phyloP scores from a whole-genome alignment of 2,329 filamentous ascomycete species.

The Colletotrichum sp. region DNA sequence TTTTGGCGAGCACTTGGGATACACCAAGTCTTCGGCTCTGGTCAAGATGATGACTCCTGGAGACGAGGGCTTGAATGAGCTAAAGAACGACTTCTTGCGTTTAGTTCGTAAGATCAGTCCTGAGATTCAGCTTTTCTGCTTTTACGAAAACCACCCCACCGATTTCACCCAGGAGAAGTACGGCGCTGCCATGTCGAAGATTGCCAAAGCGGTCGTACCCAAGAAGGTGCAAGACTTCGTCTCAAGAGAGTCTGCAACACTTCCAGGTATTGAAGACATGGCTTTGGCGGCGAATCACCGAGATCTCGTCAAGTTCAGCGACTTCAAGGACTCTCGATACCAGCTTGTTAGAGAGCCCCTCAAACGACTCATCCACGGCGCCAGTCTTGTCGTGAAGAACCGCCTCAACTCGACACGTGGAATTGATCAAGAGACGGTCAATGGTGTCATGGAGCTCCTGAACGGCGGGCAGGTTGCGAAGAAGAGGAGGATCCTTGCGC shows the following conservation, averaged over 20 bases:
- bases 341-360: slow-evolving; percentile 40
- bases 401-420: slow-evolving; percentile 40
- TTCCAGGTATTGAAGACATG: slow-evolving; percentile 37
- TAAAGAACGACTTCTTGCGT: slow-evolving; percentile 43
- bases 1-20: slow-evolving; percentile 35
- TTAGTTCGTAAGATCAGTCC: slow-evolving; percentile 36
- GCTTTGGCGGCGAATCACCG: slow-evolving; percentile 42
- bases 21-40: slow-evolving; percentile 38
- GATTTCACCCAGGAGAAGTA: slow-evolving; percentile 29
- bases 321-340: slow-evolving; percentile 41
- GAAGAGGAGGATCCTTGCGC: slow-evolving; percentile 34
- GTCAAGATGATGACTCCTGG: slow-evolving; percentile 45
- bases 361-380: slow-evolving; percentile 40
- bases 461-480: slow-evolving; percentile 37
- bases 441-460: slow-evolving; percentile 33
- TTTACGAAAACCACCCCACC: slow-evolving; percentile 44
- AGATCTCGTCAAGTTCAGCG: slow-evolving; percentile 46
- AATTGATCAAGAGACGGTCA: slow-evolving; percentile 37
- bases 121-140: slow-evolving; percentile 41
- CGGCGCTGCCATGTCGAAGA: slow-evolving; percentile 33
- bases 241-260: slow-evolving; percentile 41
- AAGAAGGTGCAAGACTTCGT: slow-evolving; percentile 42
- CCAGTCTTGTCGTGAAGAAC: slow-evolving; percentile 37
- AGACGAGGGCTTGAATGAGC: slow-evolving; percentile 39
- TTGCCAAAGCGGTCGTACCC: slow-evolving; percentile 35